Base-by-base conservation (phyloP, 345 rosid species). In the Citrus hindsii region DNA sequence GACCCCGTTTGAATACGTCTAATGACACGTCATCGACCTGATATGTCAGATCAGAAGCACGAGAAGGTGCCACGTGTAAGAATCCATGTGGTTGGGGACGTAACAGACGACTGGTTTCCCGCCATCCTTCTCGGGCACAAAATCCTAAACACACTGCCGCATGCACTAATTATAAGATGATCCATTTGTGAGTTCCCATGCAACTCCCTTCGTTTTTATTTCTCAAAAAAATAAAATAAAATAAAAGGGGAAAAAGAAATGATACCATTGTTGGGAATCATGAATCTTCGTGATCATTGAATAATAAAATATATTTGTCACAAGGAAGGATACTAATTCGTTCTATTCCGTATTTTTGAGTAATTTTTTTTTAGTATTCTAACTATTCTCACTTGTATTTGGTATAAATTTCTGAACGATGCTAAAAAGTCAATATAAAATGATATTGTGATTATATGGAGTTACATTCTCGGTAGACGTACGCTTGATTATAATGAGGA, bases 81-180 rank as follows among this genome's bases (percentile, higher is more conserved):
- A 24, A 24, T 62, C 67, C 86, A 79, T 67, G 85, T 76, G 82
- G 82, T 79, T 40, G 53, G 18, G 21, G 75, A 74, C 40, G 75
- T 65, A 69, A 76, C 60, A 9, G 18, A 37, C 80, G 55, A 60
- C 85, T 65, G 46, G 82, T 75, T 79, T 80, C 88, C 84, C 81
- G 84, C 87, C 86, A 76, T 33, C 79, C 79, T 65, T 75, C 82
- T 30, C 60, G 80, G 83, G 80, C 80, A 76, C 74, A n/a, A 30
- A 3, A 60, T 12, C 67, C 76, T 51, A 19, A 6, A 25, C 6
- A 48, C 59, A 58, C 42, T 3, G 70, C 42, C 1, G 70, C 38
- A 8, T n/a, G 59, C 32, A 22, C 48, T 56, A 0, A 18, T 70
- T 19, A 55, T 6, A 65, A 65, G 61, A 55, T 55, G 51, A 58